Evolutionary conservation across 2,329 filamentous ascomycete genomes (phyloP).

Genomic region (Acarospora socialis): DNA sequence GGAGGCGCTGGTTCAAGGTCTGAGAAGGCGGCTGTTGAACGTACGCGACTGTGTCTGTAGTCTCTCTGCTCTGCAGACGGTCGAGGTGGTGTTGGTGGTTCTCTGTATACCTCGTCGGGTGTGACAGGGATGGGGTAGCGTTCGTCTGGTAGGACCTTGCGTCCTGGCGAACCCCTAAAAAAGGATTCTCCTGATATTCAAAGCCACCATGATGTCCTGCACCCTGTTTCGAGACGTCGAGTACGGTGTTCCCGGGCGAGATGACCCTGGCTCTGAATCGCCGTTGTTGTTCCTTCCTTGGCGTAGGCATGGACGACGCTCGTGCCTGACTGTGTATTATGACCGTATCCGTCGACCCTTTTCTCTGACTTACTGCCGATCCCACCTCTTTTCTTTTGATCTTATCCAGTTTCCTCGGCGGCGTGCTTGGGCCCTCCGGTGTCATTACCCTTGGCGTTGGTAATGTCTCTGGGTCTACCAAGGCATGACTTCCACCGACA

Average conservation of each 20-base stretch:
- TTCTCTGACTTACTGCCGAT: neutral
- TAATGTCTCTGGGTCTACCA: constrained; percentile 20
- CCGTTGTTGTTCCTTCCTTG: constrained; percentile 2
- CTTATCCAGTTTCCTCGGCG: constrained; percentile 17
- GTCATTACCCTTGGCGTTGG: constrained; percentile 21
- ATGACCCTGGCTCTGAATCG: too few relatives aligned
- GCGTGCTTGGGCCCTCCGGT: constrained; percentile 20
- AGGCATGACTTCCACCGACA: constrained; percentile 15
- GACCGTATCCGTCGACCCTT: constrained; percentile 3
- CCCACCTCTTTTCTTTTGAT: constrained; percentile 5
- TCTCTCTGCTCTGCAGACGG: neutral
- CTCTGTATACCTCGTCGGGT: neutral
- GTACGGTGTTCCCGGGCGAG: too few relatives aligned
- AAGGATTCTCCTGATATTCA: constrained; percentile 5
- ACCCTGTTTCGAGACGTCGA: too few relatives aligned
- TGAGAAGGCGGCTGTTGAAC: constrained; percentile 1
- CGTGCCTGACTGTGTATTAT: constrained; percentile 1
- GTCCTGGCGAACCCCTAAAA: constrained; percentile 6
- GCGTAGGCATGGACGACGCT: neutral
- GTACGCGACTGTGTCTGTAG: neutral
- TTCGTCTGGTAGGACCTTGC: constrained; percentile 3
- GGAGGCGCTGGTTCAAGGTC: constrained; percentile 8
- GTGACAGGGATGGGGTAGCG: constrained; percentile 6
- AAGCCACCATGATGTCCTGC: too few relatives aligned
- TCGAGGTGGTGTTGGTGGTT: neutral